These are phyloP conservation scores for Skeletonema grethae DNA, from an alignment of 108 stramenopile species.

Conservation along the genomic window DNA sequence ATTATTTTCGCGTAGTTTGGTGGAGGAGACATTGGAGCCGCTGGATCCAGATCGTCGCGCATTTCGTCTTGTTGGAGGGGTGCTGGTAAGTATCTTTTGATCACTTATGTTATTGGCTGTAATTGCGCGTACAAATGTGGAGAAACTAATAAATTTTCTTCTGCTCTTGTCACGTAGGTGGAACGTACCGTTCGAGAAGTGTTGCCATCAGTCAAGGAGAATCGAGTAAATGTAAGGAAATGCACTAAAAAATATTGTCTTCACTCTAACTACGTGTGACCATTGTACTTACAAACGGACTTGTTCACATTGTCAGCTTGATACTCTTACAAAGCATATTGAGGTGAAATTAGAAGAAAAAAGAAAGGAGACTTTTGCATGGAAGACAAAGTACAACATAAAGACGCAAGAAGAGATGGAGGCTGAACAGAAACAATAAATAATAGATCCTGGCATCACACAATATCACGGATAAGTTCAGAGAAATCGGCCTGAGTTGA, in stretches of 20 bases:
- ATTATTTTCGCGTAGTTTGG: conserved; percentile 53
- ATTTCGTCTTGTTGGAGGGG: conserved; percentile 92
- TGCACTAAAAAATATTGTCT: conserved; percentile 6
- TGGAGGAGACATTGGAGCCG: conserved; percentile 90
- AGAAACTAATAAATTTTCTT: not conserved
- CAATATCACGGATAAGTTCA: not conserved
- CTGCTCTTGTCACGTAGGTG: conserved; percentile 33
- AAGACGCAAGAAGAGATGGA: conserved; percentile 57
- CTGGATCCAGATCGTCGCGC: conserved; percentile 88
- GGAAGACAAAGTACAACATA: conserved; percentile 79
- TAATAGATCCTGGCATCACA: not conserved
- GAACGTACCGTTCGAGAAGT: conserved; percentile 95
- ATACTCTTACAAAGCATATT: conserved; percentile 61
- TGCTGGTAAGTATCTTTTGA: conserved; percentile 57
- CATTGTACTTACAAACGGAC: conserved; percentile 12
- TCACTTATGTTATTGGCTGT: not conserved
- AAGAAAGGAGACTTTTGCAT: conserved; percentile 79
- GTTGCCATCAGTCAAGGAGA: conserved; percentile 85
- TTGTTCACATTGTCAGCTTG: conserved; percentile 48
- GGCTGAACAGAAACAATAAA: conserved; percentile 37
- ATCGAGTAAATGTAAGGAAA: conserved; percentile 75
- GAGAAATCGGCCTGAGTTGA: not conserved
- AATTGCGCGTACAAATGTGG: not conserved
- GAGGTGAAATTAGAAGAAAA: conserved; percentile 56
- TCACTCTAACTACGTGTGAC: not conserved